Evolutionary conservation across 495 filamentous ascomycete genomes (phyloP).

Genomic region (Astrocystis sublimbata): DNA sequence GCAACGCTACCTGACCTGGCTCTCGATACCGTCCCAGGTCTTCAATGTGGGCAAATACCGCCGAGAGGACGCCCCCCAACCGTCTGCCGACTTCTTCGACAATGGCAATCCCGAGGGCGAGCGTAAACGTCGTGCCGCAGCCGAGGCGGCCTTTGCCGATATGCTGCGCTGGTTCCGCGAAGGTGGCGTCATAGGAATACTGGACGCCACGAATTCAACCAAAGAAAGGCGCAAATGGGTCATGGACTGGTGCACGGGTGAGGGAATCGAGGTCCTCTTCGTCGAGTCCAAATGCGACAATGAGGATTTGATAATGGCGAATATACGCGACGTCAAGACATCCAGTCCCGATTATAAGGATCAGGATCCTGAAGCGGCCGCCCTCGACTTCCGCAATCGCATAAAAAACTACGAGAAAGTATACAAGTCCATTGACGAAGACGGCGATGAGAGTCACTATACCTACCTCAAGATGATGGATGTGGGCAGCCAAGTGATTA

Average conservation of each 20-base stretch:
- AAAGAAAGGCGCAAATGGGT: conserved; percentile 90
- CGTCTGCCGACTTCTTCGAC: conserved; percentile 90
- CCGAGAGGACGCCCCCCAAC: conserved; percentile 80
- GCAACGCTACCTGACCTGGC: conserved; percentile 92
- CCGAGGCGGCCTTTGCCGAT: conserved; percentile 83
- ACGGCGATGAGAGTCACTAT: conserved; percentile 70
- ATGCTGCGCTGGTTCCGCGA: conserved; percentile 88
- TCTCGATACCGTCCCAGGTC: conserved; percentile 85
- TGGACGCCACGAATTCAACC: conserved; percentile 95
- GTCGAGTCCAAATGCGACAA: conserved; percentile 96
- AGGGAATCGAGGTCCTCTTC: conserved; percentile 86
- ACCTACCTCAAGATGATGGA: conserved; percentile 98
- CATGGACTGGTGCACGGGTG: conserved; percentile 65
- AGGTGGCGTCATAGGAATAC: conserved; percentile 80
- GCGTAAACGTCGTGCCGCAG: conserved; percentile 80
- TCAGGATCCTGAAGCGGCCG: conserved; percentile 88
- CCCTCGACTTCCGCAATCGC: conserved; percentile 85
- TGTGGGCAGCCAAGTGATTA: conserved; percentile 90
- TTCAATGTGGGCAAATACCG: conserved; percentile 98
- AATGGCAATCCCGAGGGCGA: conserved; percentile 85
- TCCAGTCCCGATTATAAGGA: conserved; percentile 92
- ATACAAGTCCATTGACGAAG: conserved; percentile 85
- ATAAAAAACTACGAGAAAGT: conserved; percentile 96
- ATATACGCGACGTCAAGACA: conserved; percentile 97
- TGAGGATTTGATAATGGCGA: conserved; percentile 92